Evolutionary conservation across 2,329 filamentous ascomycete species (phyloP).

Genomic region (Botrytis aclada): DNA sequence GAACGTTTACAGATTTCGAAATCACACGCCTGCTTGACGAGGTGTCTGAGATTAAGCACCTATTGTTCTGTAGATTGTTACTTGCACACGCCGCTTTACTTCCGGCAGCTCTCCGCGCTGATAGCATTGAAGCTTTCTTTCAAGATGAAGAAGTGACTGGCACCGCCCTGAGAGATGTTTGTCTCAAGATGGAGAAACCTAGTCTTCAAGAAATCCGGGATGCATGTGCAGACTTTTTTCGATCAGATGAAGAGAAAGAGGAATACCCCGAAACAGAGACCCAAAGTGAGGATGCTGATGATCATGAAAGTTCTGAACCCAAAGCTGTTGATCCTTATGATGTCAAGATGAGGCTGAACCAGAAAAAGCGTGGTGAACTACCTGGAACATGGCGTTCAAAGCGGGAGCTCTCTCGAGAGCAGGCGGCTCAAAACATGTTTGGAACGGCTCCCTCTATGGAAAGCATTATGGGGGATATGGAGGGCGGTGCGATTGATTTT

Average conservation of each 20-base stretch:
- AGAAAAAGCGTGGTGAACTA: constrained; percentile 24
- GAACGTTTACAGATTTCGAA: constrained; percentile 44
- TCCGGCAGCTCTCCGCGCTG: constrained; percentile 44
- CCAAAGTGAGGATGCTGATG: constrained; percentile 15
- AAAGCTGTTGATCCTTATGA: constrained; percentile 17
- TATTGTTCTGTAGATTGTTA: constrained; percentile 48
- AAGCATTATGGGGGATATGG: constrained; percentile 23
- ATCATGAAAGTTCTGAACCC: neutral
- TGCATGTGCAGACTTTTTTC: constrained; percentile 48
- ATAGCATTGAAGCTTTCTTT: constrained; percentile 47
- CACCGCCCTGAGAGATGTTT: constrained; percentile 46
- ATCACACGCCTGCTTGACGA: constrained; percentile 44
- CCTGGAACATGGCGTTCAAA: constrained; percentile 31
- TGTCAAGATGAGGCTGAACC: neutral
- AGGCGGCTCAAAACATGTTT: constrained; percentile 29
- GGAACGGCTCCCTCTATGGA: constrained; percentile 33
- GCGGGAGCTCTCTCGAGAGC: constrained; percentile 28
- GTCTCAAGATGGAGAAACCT: constrained; percentile 47
- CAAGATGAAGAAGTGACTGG: constrained; percentile 42
- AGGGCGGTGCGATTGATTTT: constrained; percentile 34
- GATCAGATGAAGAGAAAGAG: constrained; percentile 41
- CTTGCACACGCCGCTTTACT: constrained; percentile 46
- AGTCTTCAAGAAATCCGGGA: constrained; percentile 49
- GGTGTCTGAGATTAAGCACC: constrained; percentile 48
- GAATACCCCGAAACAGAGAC: constrained; percentile 36